Evolutionary conservation across 805 yeast species (phyloP), one percentile per base, ranked within the genome.

Genomic region (Lachancea waltii): DNA sequence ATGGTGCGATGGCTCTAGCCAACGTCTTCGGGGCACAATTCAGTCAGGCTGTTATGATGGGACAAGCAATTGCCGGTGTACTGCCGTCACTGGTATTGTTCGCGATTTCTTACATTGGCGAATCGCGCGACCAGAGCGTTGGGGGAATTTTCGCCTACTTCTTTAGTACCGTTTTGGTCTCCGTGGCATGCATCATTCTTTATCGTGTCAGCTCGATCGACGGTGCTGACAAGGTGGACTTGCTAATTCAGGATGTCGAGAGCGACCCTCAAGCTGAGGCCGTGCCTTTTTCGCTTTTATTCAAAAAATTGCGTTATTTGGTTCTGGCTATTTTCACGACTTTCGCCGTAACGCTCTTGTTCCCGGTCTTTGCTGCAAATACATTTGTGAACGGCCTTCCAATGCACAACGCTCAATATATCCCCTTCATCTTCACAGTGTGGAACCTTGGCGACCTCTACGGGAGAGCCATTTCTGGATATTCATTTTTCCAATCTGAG

Each of bases 1-100:
- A 85, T 52, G 97, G 97, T 9, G 71, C 84, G 7, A 77, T 89
- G 78, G 95, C 97, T 4, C 69, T 85, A 28, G 92, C 81, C 3
- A 84, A 85, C 50, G 76, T 81, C 1, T 68, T 77, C 54, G 89
- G 92, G 3, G 70, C 85, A 1, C 71, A 77, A 10, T 84, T 75
- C 55, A 89, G 95, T 8, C 95, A 92, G 53, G 94, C 84, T 0
- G 82, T 82, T 2, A 85, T 92, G 82, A 89, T 89, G 3, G 98
- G 98, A 1, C 95, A 90, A 59, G 95, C 95, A 0, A 65, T 90
- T 13, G 86, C 97, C 0, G 98, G 98, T 2, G 95, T 92, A 0
- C 64, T 90, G 24, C 97, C 98, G 2, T 78, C 95, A 0, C 55
- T 83, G 13, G 60, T 57, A 2, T 36, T 61, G 10, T 53, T 61